A percentile compares a stretch with the other conserved stretches of the same genome.
phyloP scores from a whole-genome alignment of 305 asterid species.

The Fraxinus baroniana region DNA sequence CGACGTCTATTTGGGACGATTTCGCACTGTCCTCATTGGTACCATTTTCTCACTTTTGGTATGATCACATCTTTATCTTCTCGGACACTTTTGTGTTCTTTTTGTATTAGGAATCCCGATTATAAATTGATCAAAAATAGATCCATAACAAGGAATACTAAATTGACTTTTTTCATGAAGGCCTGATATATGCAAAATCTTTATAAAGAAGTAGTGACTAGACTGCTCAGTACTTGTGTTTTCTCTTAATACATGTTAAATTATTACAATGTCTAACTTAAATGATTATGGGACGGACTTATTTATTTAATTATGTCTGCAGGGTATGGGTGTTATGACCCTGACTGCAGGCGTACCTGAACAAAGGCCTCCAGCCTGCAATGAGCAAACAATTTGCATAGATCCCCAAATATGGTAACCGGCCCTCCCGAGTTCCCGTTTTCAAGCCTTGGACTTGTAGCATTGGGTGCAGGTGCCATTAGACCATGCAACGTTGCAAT shows the following conservation, averaged over 20 bases:
- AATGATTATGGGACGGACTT: neutral
- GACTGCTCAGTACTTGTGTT: no score
- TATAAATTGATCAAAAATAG: no score
- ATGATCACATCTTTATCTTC: neutral
- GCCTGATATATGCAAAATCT: no score
- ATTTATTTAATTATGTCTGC: neutral
- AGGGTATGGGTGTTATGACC: constrained; percentile 70
- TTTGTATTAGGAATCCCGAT: no score
- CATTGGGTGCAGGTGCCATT: constrained; percentile 73
- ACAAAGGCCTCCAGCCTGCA: constrained; percentile 58
- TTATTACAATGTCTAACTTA: no score
- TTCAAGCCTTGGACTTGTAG: constrained; percentile 49
- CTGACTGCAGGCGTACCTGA: constrained; percentile 48
- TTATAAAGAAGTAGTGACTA: no score
- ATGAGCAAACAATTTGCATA: constrained; percentile 25
- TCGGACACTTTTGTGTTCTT: no score
- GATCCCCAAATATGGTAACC: constrained; percentile 67
- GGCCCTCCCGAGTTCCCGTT: constrained; percentile 27
- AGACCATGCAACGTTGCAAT: constrained; percentile 87
- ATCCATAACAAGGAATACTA: no score
- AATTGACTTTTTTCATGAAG: no score
- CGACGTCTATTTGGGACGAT: no score
- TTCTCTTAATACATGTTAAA: neutral
- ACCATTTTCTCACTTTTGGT: constrained; percentile 38
- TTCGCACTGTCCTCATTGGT: no score